phyloP scores from a whole-genome alignment of 73 alveolate genomes.

The Blepharisma japonicum region DNA sequence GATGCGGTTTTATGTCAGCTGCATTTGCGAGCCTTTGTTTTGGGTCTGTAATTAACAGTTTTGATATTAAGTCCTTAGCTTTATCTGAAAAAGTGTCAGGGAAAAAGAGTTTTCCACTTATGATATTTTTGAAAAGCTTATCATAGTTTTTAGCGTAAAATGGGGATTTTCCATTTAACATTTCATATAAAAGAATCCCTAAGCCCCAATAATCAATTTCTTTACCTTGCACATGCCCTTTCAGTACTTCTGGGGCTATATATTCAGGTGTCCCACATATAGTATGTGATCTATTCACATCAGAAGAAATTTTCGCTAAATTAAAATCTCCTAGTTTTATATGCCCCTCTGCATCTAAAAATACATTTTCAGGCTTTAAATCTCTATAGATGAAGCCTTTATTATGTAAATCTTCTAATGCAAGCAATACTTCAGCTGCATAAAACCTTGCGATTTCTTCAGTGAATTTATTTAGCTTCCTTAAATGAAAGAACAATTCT shows the following conservation, averaged over 20 bases:
- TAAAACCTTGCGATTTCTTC: slow-evolving; percentile 67
- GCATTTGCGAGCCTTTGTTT: slow-evolving; percentile 39
- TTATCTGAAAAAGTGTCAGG: slow-evolving; percentile 34
- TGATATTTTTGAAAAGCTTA: neutral
- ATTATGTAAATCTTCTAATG: slow-evolving; percentile 68
- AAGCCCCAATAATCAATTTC: slow-evolving; percentile 57
- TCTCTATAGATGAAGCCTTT: slow-evolving; percentile 75
- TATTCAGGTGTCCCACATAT: slow-evolving; percentile 37
- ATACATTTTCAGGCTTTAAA: slow-evolving; percentile 78
- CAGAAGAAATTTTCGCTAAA: slow-evolving; percentile 63
- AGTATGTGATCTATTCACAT: slow-evolving; percentile 41
- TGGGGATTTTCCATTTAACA: slow-evolving; percentile 53
- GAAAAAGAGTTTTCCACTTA: slow-evolving; percentile 40
- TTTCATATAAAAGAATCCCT: slow-evolving; percentile 54
- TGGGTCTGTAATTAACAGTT: slow-evolving; percentile 32
- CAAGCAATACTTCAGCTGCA: slow-evolving; percentile 71
- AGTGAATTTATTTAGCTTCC: slow-evolving; percentile 55
- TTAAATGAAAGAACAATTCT: slow-evolving; percentile 71
- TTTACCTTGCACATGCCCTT: slow-evolving; percentile 50
- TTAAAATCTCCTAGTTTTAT: slow-evolving; percentile 77
- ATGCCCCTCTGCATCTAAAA: slow-evolving; percentile 80
- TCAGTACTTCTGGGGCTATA: slow-evolving; percentile 34
- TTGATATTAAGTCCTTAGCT: too few species aligned
- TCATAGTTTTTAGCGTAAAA: slow-evolving; percentile 38
- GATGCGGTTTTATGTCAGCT: slow-evolving; percentile 66